Base-by-base conservation (phyloP, 1,284 basidiomycete species). In the Marasmius oreades region DNA sequence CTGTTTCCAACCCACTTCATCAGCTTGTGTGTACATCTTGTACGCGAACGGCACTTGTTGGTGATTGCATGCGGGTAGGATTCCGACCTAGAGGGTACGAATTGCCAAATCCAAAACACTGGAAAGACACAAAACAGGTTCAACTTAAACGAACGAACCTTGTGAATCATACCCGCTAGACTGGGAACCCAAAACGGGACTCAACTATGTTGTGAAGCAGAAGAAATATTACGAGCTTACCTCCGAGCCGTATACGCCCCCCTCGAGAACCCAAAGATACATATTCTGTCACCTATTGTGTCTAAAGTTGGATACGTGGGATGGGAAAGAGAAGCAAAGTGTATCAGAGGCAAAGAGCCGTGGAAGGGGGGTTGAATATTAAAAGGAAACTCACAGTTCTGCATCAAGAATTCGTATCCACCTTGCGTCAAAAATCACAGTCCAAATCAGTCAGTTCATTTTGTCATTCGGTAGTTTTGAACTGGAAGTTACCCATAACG, bases 231-330 rank as follows among this genome's bases (percentile, higher is more conserved):
- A n/a, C n/a, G n/a, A n/a, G n/a, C 31, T 26, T 26, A 62, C 65
- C 59, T 62, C 47, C 64, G 64, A 20, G 77, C 77, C 1, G 80
- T 82, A 65, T 84, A 85, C 20, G 83, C 81, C 3, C 83, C 83
- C 5, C 83, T 74, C 16, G 79, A 81, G 67, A 85, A 85, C n/a
- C 80, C 79, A 63, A 82, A 82, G 10, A 82, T 69, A 62, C 77
- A 80, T 26, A 82, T 79, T 11, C 42, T 20, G 28, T 53, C 52
- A 3, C 52, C 52, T 14, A 23, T 42, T 16, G 58, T 74, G 74
- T 77, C 63, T 55, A 18, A 31, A 10, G 28, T 31, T 31, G 28
- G 28, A n/a, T n/a, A n/a, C n/a, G n/a, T 31, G 10, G 5, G 37
- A n/a, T 5, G 42, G 43, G 28, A 26, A 48, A 23, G 46, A 11